A percentile compares a stretch with the other conserved stretches of the same genome.
Evolutionary conservation across 805 yeast genomes (phyloP).

Genomic region (Spathaspora passalidarum): DNA sequence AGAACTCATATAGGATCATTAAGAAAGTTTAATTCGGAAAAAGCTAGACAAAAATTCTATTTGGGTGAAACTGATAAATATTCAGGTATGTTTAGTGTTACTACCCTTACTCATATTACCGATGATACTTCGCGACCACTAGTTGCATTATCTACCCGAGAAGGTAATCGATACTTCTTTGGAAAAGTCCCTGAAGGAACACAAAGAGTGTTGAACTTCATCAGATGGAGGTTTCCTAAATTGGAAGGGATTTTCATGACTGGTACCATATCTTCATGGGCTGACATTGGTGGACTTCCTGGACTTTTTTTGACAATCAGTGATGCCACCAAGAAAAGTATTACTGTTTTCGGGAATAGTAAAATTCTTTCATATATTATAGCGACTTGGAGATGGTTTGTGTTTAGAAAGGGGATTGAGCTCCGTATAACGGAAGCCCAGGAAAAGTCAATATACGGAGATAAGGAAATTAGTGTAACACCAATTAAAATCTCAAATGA

Average conservation of each 20-base stretch:
- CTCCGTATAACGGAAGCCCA: conserved; percentile 35
- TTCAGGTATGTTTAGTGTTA: conserved; percentile 44
- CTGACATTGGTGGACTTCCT: conserved; percentile 85
- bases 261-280: conserved; percentile 70
- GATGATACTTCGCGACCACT: conserved; percentile 58
- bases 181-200: conserved; percentile 87
- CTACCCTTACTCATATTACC: conserved; percentile 51
- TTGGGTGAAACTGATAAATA: background rate
- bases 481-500: conserved; percentile 28
- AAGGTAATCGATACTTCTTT: conserved; percentile 59
- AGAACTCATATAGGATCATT: background rate
- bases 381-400: conserved; percentile 83
- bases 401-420: conserved; percentile 71
- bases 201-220: conserved; percentile 60
- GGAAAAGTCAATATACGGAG: conserved; percentile 28
- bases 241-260: conserved; percentile 69
- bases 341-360: conserved; percentile 49
- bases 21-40: conserved; percentile 3
- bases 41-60: conserved; percentile 5
- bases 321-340: conserved; percentile 64
- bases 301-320: conserved; percentile 80
- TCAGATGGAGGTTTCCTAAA: conserved; percentile 51
- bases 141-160: conserved; percentile 46
- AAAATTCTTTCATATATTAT: conserved; percentile 46
- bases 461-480: conserved; percentile 35